Conservation (phyloP, 2,329 filamentous ascomycete species). For the Aureobasidium sp. region DNA sequence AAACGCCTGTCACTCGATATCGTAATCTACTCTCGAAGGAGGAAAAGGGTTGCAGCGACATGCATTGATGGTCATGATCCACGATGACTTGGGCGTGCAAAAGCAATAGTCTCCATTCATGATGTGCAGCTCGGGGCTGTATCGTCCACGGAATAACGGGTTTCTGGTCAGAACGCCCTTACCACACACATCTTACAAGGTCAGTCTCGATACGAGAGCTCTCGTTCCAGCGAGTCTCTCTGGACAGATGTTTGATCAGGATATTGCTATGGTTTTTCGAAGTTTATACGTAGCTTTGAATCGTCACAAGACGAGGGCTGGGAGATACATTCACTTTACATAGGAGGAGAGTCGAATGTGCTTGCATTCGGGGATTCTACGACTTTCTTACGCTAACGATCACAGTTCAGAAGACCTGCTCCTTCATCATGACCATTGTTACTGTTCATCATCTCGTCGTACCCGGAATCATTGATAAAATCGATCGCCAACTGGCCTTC, state of each 20-base stretch:
- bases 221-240: too few relatives aligned
- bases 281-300: too few relatives aligned
- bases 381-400: background rate
- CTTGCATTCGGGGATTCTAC: background rate
- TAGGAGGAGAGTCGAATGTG: too few relatives aligned
- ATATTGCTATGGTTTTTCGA: too few relatives aligned
- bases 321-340: too few relatives aligned
- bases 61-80: background rate
- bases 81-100: background rate
- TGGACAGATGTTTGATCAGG: too few relatives aligned
- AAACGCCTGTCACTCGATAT: background rate
- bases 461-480: background rate
- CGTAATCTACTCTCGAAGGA: background rate
- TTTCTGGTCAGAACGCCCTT: background rate
- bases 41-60: background rate
- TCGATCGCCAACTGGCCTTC: background rate
- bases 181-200: background rate
- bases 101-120: background rate
- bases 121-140: background rate
- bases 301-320: too few relatives aligned
- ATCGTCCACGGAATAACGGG: background rate
- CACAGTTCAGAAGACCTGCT: background rate
- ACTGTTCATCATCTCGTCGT: background rate
- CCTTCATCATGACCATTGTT: background rate
- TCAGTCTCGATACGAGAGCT: background rate